Conservation (phyloP, 495 filamentous ascomycete species). For the Penicillium bialowiezense region DNA sequence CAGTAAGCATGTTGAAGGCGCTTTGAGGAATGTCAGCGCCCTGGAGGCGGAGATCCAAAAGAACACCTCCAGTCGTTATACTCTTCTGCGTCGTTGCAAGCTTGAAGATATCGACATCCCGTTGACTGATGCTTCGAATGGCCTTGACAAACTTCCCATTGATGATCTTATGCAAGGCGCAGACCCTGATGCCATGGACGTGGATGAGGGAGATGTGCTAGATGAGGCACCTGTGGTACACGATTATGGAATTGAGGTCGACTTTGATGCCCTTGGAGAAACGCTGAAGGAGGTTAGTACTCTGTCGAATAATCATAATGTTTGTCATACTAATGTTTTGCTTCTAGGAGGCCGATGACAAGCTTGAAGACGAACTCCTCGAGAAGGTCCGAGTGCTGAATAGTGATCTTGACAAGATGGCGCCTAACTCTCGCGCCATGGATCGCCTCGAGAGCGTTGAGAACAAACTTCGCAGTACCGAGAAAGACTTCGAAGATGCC, state of each 20-base stretch:
- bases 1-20: slow-evolving; percentile 75
- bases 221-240: slow-evolving; percentile 54
- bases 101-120: slow-evolving; percentile 90
- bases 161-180: slow-evolving; percentile 71
- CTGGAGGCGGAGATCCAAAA: slow-evolving; percentile 82
- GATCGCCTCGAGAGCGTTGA: slow-evolving; percentile 88
- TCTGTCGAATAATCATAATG: background rate
- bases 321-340: slow-evolving; percentile 21
- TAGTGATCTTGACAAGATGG: slow-evolving; percentile 82
- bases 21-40: slow-evolving; percentile 69
- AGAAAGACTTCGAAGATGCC: slow-evolving; percentile 85
- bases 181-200: slow-evolving; percentile 80
- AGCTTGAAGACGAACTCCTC: slow-evolving; percentile 72
- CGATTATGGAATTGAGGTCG: slow-evolving; percentile 89
- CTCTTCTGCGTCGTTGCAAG: slow-evolving; percentile 82
- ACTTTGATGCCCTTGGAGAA: slow-evolving; percentile 84
- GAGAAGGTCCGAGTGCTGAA: slow-evolving; percentile 73
- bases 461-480: slow-evolving; percentile 76
- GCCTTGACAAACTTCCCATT: slow-evolving; percentile 80
- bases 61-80: slow-evolving; percentile 77
- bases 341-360: slow-evolving; percentile 61
- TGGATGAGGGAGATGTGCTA: slow-evolving; percentile 62
- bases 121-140: slow-evolving; percentile 65
- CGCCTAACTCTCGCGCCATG: slow-evolving; percentile 92
- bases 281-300: slow-evolving; percentile 72